Evolutionary conservation across 192 early-diverging fungal species (phyloP).

Genomic region (Haplosporangium gracile): DNA sequence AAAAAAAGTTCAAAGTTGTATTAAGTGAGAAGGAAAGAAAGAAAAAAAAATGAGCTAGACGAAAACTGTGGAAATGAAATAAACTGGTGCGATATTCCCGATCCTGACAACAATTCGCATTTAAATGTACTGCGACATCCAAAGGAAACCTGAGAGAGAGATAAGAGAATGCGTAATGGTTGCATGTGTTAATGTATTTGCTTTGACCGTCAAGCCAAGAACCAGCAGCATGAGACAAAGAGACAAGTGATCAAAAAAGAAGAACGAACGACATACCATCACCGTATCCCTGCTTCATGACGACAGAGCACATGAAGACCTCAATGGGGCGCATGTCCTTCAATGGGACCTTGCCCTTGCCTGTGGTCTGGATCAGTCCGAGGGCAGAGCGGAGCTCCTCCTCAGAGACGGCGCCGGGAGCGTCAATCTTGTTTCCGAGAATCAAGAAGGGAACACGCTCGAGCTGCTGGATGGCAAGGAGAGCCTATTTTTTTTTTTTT

Average conservation of each 20-base stretch:
- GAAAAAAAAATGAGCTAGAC: slow-evolving; percentile 10
- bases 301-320: slow-evolving; percentile 99
- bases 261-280: slow-evolving; percentile 81
- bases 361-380: slow-evolving; percentile 97
- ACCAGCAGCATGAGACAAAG: neutral
- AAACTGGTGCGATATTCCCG: neutral
- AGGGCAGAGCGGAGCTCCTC: slow-evolving; percentile 89
- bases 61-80: neutral
- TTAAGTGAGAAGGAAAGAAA: slow-evolving; percentile 13
- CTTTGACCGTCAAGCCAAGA: neutral
- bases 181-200: neutral
- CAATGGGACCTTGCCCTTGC: slow-evolving; percentile 96
- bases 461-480: slow-evolving; percentile 95
- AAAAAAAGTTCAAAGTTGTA: neutral
- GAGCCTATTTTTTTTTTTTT: slow-evolving; percentile 72
- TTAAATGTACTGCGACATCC: slow-evolving; percentile 91
- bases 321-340: slow-evolving; percentile 97
- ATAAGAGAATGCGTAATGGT: neutral
- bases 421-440: slow-evolving; percentile 99
- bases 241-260: neutral
- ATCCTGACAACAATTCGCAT: slow-evolving; percentile 1
- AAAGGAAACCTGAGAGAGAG: slow-evolving; percentile 73
- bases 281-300: slow-evolving; percentile 98
- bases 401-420: slow-evolving; percentile 92
- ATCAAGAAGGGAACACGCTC: slow-evolving; percentile 94